These are phyloP conservation scores for Oryza coarctata DNA, from an alignment of 176 grass and related monocot species.

Conservation along the genomic window DNA sequence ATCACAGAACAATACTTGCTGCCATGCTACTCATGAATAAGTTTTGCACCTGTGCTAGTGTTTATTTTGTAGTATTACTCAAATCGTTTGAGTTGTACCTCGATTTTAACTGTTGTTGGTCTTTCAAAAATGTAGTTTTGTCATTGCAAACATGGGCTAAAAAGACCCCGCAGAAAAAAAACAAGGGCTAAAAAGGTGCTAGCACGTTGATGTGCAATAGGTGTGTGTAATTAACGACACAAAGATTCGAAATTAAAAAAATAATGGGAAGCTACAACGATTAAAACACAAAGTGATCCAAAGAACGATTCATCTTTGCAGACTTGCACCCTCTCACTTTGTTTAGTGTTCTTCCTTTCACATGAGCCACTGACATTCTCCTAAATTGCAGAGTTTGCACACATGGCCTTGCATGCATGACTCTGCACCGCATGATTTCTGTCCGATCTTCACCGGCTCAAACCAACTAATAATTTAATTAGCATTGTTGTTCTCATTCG, in stretches of 20 bases:
- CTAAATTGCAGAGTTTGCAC: background rate
- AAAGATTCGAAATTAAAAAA: background rate
- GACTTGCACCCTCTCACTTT: background rate
- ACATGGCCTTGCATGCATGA: background rate
- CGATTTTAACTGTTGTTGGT: too few relatives aligned
- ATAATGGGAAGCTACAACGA: background rate
- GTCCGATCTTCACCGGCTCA: background rate
- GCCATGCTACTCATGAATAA: too few relatives aligned
- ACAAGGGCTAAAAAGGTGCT: background rate
- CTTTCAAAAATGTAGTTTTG: background rate
- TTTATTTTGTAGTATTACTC: too few relatives aligned
- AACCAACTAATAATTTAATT: background rate
- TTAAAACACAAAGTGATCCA: background rate
- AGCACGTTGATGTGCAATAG: background rate
- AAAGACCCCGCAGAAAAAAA: too few relatives aligned
- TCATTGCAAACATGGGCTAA: too few relatives aligned
- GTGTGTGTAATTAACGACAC: background rate
- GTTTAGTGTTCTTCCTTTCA: background rate
- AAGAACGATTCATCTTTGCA: background rate
- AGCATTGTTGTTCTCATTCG: background rate
- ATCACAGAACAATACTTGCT: too few relatives aligned
- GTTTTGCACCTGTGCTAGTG: too few relatives aligned
- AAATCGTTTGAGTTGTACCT: too few relatives aligned
- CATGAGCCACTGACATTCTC: background rate
- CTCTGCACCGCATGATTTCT: background rate